Percentiles rank a stretch among this genome's conserved stretches.
Conservation (phyloP, 108 stramenopile genomes). For the Stephanodiscus triporus region DNA sequence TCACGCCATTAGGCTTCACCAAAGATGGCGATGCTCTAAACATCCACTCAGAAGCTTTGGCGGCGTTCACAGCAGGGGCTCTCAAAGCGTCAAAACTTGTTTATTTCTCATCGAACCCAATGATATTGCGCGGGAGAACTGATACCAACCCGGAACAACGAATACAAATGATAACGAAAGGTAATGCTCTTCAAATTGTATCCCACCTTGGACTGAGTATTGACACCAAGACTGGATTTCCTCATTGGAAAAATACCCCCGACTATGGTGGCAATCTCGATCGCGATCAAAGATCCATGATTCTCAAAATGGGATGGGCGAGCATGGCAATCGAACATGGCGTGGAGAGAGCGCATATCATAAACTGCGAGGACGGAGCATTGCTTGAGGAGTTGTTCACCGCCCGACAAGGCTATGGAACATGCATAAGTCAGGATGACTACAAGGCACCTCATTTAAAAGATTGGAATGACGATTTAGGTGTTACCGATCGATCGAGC, state of each 20-base stretch:
- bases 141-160: constrained; percentile 44
- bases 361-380: constrained; percentile 63
- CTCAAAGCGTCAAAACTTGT: constrained; percentile 61
- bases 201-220: constrained; percentile 41
- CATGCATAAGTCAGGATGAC: constrained; percentile 65
- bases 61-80: constrained; percentile 57
- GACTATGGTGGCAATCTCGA: constrained; percentile 5
- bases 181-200: constrained; percentile 38
- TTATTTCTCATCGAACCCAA: constrained; percentile 55
- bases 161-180: constrained; percentile 52
- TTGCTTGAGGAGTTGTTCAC: constrained; percentile 68
- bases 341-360: constrained; percentile 68
- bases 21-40: constrained; percentile 56
- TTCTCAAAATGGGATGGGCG: constrained; percentile 70
- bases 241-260: constrained; percentile 26
- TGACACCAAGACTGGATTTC: constrained; percentile 44
- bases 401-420: constrained; percentile 58
- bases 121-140: constrained; percentile 44
- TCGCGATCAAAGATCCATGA: constrained; percentile 35
- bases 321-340: constrained; percentile 58
- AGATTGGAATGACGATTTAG: constrained; percentile 54
- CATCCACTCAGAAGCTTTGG: constrained; percentile 59
- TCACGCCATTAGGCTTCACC: constrained; percentile 60
- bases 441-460: constrained; percentile 48
- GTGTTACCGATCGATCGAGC: constrained; percentile 22